Evolutionary conservation across 441 rosid species (phyloP), one percentile per base, ranked within the genome.

Genomic region (Erysimum pusillum): DNA sequence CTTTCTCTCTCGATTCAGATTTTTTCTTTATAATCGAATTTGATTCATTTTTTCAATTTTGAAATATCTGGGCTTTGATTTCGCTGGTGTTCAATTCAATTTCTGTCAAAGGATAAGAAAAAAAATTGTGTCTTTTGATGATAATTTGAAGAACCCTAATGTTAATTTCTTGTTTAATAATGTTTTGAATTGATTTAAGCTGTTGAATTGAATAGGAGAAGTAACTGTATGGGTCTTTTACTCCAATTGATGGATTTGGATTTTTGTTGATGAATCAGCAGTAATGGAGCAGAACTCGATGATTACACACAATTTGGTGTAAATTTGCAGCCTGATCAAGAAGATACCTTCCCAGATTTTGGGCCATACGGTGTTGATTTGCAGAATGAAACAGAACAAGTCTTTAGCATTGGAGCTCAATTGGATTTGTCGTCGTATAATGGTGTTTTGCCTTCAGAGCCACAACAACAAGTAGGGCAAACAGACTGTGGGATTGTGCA

Each of bases 201-300:
- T 45, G 31, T 12, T 10, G n/a, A n/a, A n/a, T n/a, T n/a, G n/a
- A n/a, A n/a, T n/a, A n/a, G 2, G 41, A 65, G 65, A 42, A 53
- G 61, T 51, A 9, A 13, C 22, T 41, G 8, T 22, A 18, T 25
- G 10, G 14, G 14, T 31, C 36, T 8, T 5, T 42, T 25, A 17
- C 20, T 52, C 36, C 18, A 35, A 18, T 22, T 71, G 61, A 71
- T 61, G 41, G 45, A 35, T 48, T n/a, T 36, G 45, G 66, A 70
- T 64, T 39, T 77, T 7, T 64, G 57, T 38, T 77, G 6, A 12
- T 32, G 34, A 64, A 11, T 39, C 4, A 32, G 59, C 36, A 71
- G 81, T 42, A 77, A 71, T 72, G 81, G 77, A 60, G 74, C 69
- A 72, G 74, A 72, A 51, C 77, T 77, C n/a, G 77, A 66, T 72